Percentiles rank a stretch among this genome's conserved stretches.
Conservation (phyloP, 2,329 filamentous ascomycete species). For the Scedosporium aurantiacum region DNA sequence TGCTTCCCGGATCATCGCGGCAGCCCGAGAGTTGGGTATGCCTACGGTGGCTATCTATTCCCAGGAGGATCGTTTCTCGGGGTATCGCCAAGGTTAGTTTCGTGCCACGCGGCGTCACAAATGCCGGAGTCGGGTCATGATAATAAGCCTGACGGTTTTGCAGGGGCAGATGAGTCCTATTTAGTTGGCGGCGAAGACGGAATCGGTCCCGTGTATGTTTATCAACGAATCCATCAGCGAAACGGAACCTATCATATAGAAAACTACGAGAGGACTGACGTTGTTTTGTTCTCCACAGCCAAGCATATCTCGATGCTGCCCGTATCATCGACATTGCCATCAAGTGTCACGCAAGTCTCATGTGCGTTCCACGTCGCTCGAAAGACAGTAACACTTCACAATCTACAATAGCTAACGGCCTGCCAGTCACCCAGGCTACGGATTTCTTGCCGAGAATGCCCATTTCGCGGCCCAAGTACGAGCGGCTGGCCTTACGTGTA, state of each 20-base stretch:
- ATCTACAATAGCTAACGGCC: neutral
- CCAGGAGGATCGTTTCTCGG: too few relatives aligned
- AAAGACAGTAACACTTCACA: too few relatives aligned
- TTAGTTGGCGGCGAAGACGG: constrained; percentile 95
- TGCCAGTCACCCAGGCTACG: constrained; percentile 52
- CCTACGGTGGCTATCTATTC: too few relatives aligned
- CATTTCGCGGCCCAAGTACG: constrained; percentile 93
- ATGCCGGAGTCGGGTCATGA: too few relatives aligned
- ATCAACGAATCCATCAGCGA: too few relatives aligned
- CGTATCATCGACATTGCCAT: constrained; percentile 98
- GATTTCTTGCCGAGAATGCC: constrained; percentile 95
- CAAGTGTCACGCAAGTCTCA: constrained; percentile 92
- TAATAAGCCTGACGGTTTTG: neutral
- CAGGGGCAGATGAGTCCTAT: constrained; percentile 95
- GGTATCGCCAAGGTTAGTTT: too few relatives aligned
- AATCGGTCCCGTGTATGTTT: constrained; percentile 80
- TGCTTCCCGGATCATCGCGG: too few relatives aligned
- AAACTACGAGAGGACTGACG: too few relatives aligned
- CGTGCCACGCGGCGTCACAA: too few relatives aligned
- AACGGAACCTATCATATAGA: too few relatives aligned
- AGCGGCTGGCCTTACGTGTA: constrained; percentile 78
- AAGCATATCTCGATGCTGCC: constrained; percentile 77
- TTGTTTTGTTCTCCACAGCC: too few relatives aligned
- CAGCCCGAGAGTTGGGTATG: too few relatives aligned
- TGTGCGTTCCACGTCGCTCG: constrained; percentile 33